These are phyloP conservation scores for Juglanconis juglandina DNA, from an alignment of 2,329 filamentous ascomycete species.

Conservation along the genomic window DNA sequence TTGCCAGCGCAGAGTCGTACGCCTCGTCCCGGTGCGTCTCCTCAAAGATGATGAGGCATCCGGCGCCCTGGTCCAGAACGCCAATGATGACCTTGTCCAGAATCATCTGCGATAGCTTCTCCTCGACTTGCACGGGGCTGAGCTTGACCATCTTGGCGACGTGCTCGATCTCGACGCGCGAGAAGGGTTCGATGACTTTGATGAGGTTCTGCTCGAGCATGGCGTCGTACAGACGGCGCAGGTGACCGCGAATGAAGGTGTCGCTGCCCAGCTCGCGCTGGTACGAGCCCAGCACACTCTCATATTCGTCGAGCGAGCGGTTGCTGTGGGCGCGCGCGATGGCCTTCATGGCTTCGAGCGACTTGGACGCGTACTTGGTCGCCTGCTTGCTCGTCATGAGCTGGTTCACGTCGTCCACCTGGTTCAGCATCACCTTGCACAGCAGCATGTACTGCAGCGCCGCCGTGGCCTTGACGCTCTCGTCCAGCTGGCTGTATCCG, in stretches of 20 bases:
- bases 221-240: constrained; percentile 91
- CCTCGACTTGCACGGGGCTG: constrained; percentile 93
- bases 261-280: constrained; percentile 92
- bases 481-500: constrained; percentile 91
- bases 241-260: constrained; percentile 93
- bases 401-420: constrained; percentile 91
- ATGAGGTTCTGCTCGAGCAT: constrained; percentile 99
- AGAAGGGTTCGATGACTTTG: constrained; percentile 99
- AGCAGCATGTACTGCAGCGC: constrained; percentile 98
- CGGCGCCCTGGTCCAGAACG: constrained; percentile 94
- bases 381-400: constrained; percentile 96
- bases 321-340: constrained; percentile 94
- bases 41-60: constrained; percentile 94
- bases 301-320: constrained; percentile 94
- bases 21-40: constrained; percentile 90
- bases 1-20: constrained; percentile 90
- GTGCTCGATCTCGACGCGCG: constrained; percentile 91
- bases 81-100: constrained; percentile 98
- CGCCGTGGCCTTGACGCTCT: constrained; percentile 84
- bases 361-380: constrained; percentile 91
- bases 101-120: constrained; percentile 99
- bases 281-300: constrained; percentile 84
- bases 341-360: constrained; percentile 98
- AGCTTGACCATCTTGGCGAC: constrained; percentile 97
- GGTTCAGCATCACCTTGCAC: constrained; percentile 99